Conservation (phyloP, 2,329 filamentous ascomycete genomes). For the Fusarium sp. region DNA sequence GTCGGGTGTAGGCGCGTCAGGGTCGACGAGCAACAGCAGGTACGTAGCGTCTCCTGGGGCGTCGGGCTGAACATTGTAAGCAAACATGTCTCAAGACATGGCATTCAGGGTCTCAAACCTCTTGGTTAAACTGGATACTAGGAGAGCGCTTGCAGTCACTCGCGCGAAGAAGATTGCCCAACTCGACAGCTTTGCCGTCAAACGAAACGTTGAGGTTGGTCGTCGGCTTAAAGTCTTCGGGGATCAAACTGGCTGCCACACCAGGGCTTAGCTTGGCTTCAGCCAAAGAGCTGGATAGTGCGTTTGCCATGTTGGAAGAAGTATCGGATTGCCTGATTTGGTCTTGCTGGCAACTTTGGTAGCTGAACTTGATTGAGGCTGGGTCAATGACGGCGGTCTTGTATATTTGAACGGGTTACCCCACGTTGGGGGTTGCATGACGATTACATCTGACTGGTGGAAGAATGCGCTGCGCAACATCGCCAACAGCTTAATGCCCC, state of each 20-base stretch:
- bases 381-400: constrained; percentile 30
- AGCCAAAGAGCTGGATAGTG: constrained; percentile 53
- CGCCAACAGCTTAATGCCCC: constrained; percentile 6
- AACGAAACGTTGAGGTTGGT: constrained; percentile 58
- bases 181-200: constrained; percentile 52
- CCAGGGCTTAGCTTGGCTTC: constrained; percentile 59
- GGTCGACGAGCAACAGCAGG: constrained; percentile 66
- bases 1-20: constrained; percentile 69
- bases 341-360: neutral
- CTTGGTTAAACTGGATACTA: constrained; percentile 54
- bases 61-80: constrained; percentile 35
- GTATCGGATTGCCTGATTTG: neutral
- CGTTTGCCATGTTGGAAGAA: constrained; percentile 34
- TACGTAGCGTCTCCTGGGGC: constrained; percentile 55
- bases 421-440: constrained; percentile 41
- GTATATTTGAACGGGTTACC: constrained; percentile 32
- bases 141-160: constrained; percentile 57
- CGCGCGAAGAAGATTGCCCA: constrained; percentile 59
- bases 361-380: constrained; percentile 16
- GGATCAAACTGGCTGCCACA: constrained; percentile 57
- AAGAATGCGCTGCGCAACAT: constrained; percentile 10
- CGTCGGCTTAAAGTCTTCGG: constrained; percentile 59
- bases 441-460: constrained; percentile 38
- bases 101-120: constrained; percentile 43
- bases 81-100: neutral